phyloP scores from a whole-genome alignment of 768 basidiomycete species.

The Lactarius pseudohatsudake region DNA sequence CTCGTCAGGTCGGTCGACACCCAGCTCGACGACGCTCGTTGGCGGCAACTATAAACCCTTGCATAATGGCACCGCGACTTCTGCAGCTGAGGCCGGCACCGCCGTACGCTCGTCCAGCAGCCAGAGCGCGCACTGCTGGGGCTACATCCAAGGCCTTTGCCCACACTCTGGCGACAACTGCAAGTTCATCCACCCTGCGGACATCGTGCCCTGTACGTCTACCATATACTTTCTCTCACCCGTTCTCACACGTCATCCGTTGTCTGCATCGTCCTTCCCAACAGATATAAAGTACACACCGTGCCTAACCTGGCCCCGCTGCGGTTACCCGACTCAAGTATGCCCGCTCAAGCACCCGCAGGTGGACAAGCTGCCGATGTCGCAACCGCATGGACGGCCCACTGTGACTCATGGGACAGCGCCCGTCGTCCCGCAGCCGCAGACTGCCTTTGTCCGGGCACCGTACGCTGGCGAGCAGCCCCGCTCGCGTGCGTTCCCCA shows the following conservation, averaged over 20 bases:
- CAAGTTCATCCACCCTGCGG: conserved; percentile 8
- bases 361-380: conserved; percentile 1
- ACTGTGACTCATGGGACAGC: no score
- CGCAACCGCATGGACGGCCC: not conserved
- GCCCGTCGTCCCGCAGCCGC: not conserved
- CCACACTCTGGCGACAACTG: conserved; percentile 3
- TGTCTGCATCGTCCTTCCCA: not conserved
- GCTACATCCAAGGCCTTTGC: conserved; percentile 16
- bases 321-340: conserved; percentile 3
- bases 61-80: not conserved
- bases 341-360: conserved; percentile 21
- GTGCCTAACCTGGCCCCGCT: conserved; percentile 18
- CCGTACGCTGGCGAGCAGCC: not conserved
- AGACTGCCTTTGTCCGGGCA: not conserved
- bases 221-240: not conserved
- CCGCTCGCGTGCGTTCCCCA: not conserved
- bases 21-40: conserved; percentile 9
- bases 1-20: conserved; percentile 20
- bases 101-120: conserved; percentile 1
- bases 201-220: conserved; percentile 10
- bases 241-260: not conserved
- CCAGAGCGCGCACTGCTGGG: conserved; percentile 23
- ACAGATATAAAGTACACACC: conserved; percentile 21
- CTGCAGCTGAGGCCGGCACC: not conserved
- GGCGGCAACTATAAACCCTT: not conserved